Conservation (phyloP, 2,329 filamentous ascomycete species). For the Aspergillus sp. region DNA sequence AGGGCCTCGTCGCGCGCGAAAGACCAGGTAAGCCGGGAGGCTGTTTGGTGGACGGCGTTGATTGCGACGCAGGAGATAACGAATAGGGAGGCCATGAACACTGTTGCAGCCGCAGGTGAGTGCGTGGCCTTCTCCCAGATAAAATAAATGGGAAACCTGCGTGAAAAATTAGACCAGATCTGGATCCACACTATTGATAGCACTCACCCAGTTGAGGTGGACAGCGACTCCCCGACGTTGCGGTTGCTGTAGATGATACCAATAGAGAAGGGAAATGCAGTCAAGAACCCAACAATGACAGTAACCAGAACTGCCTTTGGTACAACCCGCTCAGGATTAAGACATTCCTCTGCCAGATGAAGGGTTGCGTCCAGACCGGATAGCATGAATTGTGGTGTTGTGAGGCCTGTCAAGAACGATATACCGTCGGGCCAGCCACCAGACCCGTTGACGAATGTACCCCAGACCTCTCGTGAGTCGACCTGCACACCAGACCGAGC, state of each 20-base stretch:
- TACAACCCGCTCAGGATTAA: conserved; percentile 23
- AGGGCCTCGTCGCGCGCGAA: conserved; percentile 34
- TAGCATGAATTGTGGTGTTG: conserved; percentile 27
- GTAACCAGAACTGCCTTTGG: conserved; percentile 22
- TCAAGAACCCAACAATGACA: conserved; percentile 21
- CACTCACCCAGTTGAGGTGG: conserved; percentile 18
- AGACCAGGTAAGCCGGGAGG: conserved; percentile 34
- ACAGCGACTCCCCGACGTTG: conserved; percentile 15
- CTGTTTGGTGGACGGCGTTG: conserved; percentile 26
- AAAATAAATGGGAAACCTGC: conserved; percentile 23
- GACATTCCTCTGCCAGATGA: conserved; percentile 25
- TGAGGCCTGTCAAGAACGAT: conserved; percentile 24
- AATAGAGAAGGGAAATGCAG: conserved; percentile 24
- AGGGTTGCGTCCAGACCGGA: conserved; percentile 25
- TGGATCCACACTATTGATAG: not conserved
- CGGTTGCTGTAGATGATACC: conserved; percentile 21
- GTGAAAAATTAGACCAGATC: not conserved
- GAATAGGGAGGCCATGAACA: conserved; percentile 21
- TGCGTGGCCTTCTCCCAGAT: conserved; percentile 25
- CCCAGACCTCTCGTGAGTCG: conserved; percentile 19
- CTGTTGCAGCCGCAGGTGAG: conserved; percentile 20
- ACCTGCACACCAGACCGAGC: conserved; percentile 14
- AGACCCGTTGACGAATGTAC: conserved; percentile 21
- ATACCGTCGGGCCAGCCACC: conserved; percentile 25
- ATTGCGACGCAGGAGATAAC: conserved; percentile 20